phyloP scores from a whole-genome alignment of 352 stramenopile genomes.

The Pythium sukuiense region DNA sequence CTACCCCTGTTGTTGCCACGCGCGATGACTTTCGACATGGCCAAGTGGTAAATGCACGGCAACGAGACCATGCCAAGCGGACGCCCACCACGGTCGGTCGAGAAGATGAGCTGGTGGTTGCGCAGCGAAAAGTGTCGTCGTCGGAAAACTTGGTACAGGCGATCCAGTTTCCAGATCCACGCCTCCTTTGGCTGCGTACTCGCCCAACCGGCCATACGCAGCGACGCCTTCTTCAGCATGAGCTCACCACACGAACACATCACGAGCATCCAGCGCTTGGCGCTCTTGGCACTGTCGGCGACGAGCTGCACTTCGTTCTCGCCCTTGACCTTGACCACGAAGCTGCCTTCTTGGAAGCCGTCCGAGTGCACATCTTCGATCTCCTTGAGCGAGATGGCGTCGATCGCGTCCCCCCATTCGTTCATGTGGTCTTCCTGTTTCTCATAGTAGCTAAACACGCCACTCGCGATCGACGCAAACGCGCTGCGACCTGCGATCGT shows the following conservation, averaged over 20 bases:
- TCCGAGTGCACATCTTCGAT: slow-evolving; percentile 82
- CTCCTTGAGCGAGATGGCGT: slow-evolving; percentile 76
- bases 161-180: slow-evolving; percentile 88
- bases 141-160: slow-evolving; percentile 83
- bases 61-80: slow-evolving; percentile 77
- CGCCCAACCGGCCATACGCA: slow-evolving; percentile 63
- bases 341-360: slow-evolving; percentile 64
- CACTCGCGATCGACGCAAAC: slow-evolving; percentile 78
- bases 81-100: slow-evolving; percentile 63
- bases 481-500: slow-evolving; percentile 59
- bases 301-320: slow-evolving; percentile 76
- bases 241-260: slow-evolving; percentile 86
- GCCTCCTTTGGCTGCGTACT: slow-evolving; percentile 82
- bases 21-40: slow-evolving; percentile 80
- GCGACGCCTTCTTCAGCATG: slow-evolving; percentile 64
- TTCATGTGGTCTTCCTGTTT: slow-evolving; percentile 77
- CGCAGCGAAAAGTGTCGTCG: slow-evolving; percentile 80
- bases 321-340: slow-evolving; percentile 72
- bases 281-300: slow-evolving; percentile 61
- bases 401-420: slow-evolving; percentile 83
- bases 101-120: slow-evolving; percentile 84
- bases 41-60: slow-evolving; percentile 77
- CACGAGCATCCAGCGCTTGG: slow-evolving; percentile 87
- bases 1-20: slow-evolving; percentile 22
- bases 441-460: slow-evolving; percentile 89